Evolutionary conservation across 768 basidiomycete genomes (phyloP).

Genomic region (Lentinula boryana): DNA sequence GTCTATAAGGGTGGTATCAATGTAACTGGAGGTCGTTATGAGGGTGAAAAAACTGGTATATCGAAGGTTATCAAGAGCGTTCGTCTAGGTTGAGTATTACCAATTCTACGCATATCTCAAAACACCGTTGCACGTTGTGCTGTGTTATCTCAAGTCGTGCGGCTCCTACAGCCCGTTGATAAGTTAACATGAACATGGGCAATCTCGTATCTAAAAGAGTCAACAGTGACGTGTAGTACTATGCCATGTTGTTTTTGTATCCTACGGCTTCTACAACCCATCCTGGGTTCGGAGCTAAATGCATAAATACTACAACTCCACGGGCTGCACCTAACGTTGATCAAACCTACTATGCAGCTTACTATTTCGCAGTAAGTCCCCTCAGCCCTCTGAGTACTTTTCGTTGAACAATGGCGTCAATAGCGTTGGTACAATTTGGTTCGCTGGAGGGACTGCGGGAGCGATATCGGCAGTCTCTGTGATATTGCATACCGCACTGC

Average conservation of each 20-base stretch:
- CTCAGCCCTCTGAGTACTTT: background rate
- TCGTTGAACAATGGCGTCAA: background rate
- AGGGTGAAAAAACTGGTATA: constrained; percentile 92
- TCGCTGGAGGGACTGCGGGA: background rate
- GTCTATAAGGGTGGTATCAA: constrained; percentile 87
- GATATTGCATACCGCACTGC: background rate
- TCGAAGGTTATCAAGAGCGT: constrained; percentile 86
- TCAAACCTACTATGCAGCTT: background rate
- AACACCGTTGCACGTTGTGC: too few relatives aligned
- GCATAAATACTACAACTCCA: too few relatives aligned
- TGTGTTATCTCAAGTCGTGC: too few relatives aligned
- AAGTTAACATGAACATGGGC: background rate
- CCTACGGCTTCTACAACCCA: too few relatives aligned
- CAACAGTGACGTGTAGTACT: background rate
- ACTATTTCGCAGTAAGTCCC: background rate
- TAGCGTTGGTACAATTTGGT: background rate
- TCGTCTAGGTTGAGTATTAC: constrained; percentile 43
- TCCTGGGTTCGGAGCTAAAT: too few relatives aligned
- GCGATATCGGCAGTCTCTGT: background rate
- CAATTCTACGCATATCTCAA: too few relatives aligned
- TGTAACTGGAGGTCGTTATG: constrained; percentile 67
- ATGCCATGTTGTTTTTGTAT: too few relatives aligned
- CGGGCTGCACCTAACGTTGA: background rate
- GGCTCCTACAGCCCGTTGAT: background rate
- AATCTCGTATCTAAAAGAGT: background rate